phyloP scores from a whole-genome alignment of 2,329 filamentous ascomycete genomes.

The Arthrinium phaeospermum region DNA sequence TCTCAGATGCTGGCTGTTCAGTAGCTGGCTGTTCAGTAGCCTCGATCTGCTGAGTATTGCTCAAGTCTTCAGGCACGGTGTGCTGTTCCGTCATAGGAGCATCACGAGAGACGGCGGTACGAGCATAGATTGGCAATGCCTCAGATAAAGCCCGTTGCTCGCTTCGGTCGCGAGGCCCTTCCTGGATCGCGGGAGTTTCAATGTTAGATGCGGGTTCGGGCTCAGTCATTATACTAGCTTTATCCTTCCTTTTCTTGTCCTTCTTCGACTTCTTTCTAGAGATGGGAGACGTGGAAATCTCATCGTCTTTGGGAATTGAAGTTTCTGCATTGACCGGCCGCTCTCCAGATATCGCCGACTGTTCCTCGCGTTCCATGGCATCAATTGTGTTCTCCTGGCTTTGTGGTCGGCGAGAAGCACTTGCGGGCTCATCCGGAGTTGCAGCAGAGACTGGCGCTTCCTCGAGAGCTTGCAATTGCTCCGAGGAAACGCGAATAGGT shows the following conservation, averaged over 20 bases:
- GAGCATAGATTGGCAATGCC: not conserved
- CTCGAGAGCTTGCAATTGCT: not conserved
- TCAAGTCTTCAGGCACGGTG: not conserved
- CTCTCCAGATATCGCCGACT: not conserved
- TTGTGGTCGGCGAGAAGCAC: not conserved
- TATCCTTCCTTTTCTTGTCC: slow-evolving; percentile 27
- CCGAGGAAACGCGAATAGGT: not conserved
- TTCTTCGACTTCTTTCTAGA: slow-evolving; percentile 35
- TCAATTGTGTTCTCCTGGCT: not conserved
- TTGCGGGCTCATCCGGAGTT: not conserved
- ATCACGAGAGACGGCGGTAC: not conserved
- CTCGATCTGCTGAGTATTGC: not conserved
- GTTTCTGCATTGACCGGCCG: not conserved
- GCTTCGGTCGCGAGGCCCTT: not conserved
- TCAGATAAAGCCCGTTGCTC: not conserved
- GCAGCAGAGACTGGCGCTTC: not conserved
- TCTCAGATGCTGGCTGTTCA: not conserved
- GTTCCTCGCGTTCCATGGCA: not conserved
- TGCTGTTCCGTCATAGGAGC: not conserved
- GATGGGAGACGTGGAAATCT: not conserved
- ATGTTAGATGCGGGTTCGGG: not conserved
- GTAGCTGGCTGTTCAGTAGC: not conserved
- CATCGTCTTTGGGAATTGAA: not conserved
- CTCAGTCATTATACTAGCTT: not conserved
- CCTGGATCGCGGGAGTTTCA: not conserved